phyloP scores from a whole-genome alignment of 805 yeast genomes.

The Phaffomyces antillensis region DNA sequence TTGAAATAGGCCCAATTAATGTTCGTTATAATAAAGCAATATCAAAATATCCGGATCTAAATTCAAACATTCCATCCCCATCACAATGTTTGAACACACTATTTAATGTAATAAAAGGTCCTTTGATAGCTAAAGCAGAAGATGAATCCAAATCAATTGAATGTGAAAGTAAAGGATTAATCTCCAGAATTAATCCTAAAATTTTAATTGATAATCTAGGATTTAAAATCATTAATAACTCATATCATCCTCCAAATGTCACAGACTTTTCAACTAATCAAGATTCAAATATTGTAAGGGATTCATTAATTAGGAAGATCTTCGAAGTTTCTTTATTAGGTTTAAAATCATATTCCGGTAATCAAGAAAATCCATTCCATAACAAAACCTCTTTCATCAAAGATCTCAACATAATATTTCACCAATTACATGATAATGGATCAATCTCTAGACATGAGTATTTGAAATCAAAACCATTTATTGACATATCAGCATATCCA shows the following conservation, averaged over 20 bases:
- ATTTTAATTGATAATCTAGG: constrained; percentile 42
- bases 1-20: constrained; percentile 43
- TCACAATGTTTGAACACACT: constrained; percentile 54
- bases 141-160: constrained; percentile 50
- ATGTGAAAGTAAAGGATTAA: constrained; percentile 42
- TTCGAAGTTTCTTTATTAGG: constrained; percentile 46
- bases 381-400: constrained; percentile 19
- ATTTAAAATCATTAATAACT: constrained; percentile 31
- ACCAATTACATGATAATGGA: constrained; percentile 25
- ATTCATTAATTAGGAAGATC: constrained; percentile 47
- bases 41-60: constrained; percentile 19
- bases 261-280: constrained; percentile 25
- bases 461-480: constrained; percentile 28
- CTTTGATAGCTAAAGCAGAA: constrained; percentile 39
- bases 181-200: constrained; percentile 48
- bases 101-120: constrained; percentile 59
- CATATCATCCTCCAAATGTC: constrained; percentile 44
- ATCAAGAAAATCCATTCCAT: constrained; percentile 23
- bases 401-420: constrained; percentile 24
- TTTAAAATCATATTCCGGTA: constrained; percentile 24
- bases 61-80: constrained; percentile 40
- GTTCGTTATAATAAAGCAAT: constrained; percentile 39
- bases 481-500: constrained; percentile 40
- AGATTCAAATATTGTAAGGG: constrained; percentile 30
- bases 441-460: constrained; percentile 20